Evolutionary conservation across 2,329 filamentous ascomycete genomes (phyloP), one percentile per base, ranked within the genome.

Genomic region (Aspergillus candidus): DNA sequence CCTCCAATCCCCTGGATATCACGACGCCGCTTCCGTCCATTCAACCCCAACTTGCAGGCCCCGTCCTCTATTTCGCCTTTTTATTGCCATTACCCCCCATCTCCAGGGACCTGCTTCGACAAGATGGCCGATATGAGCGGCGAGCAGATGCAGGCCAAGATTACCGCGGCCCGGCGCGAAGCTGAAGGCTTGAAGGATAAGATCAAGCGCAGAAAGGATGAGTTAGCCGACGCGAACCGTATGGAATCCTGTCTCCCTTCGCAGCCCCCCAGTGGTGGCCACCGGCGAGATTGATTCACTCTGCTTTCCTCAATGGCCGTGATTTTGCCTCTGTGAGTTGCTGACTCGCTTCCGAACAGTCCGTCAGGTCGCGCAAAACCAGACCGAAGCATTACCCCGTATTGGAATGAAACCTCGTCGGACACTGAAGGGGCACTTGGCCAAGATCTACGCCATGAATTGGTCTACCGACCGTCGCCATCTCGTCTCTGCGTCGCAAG

Each of bases 131-230:
- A 72, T 54, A 71, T 73, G 69, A 70, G 66, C 54, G 68, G 70
- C 60, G 71, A 74, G 63, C 71, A 74, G 57, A 94, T 96, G 82
- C 91, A 97, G 79, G 86, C 90, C 73, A 86, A 86, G 72, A 91
- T 93, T 62, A 86, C 88, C 65, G 84, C 87, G 64, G 91, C 93
- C 68, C 84, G 93, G 72, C 88, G 93, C 76, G 93, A 98, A 79
- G 93, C 93, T 61, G 93, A 97, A 77, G 90, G 87, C 42, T 77
- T 97, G 60, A 97, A 97, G 79, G 91, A 97, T 70, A 85, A 88
- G 72, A 97, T 97, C 82, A 97, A 96, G 84, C 83, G 90, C 73
- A 95, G 94, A 83, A 97, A 97, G 86, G 93, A 98, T 80, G 93
- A 97, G 74, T 81, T 98, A 60, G 91, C 91, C 67, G 93, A 98